These are phyloP conservation scores for Ajuga chamaepitys DNA, from an alignment of 257 asterid species.

Conservation along the genomic window DNA sequence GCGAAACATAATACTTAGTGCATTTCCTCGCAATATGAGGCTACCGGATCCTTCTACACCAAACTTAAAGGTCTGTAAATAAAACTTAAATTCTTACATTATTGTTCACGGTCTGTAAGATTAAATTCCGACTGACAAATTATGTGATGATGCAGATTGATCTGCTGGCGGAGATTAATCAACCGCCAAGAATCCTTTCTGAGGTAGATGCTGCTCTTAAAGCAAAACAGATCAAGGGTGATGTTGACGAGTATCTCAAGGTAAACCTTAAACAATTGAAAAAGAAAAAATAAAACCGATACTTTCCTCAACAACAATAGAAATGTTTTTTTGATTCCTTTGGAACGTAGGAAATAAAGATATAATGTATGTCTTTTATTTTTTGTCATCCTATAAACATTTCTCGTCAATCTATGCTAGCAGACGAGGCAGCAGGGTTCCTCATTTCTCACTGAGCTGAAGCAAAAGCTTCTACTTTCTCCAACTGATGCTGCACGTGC, in stretches of 20 bases:
- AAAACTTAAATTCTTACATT: not conserved
- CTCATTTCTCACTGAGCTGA: constrained; percentile 68
- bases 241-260: constrained; percentile 87
- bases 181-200: constrained; percentile 82
- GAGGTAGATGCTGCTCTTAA: constrained; percentile 95
- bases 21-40: constrained; percentile 98
- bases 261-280: constrained; percentile 34
- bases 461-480: constrained; percentile 80
- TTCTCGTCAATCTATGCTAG: constrained; percentile 6
- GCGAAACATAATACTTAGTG: constrained; percentile 93
- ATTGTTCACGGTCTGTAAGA: not conserved
- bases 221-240: constrained; percentile 74
- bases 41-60: constrained; percentile 98
- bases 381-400: not conserved
- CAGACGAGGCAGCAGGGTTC: constrained; percentile 90
- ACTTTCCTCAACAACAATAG: too few species aligned
- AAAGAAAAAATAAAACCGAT: too few species aligned
- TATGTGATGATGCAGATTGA: constrained; percentile 49
- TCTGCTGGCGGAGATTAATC: constrained; percentile 79
- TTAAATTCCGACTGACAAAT: not conserved
- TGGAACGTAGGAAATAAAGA: too few species aligned
- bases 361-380: too few species aligned
- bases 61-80: constrained; percentile 58
- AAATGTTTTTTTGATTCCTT: too few species aligned
- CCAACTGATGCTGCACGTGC: constrained; percentile 65